Conservation (phyloP, 169 alveolate genomes). For the Plasmodium vivax region DNA sequence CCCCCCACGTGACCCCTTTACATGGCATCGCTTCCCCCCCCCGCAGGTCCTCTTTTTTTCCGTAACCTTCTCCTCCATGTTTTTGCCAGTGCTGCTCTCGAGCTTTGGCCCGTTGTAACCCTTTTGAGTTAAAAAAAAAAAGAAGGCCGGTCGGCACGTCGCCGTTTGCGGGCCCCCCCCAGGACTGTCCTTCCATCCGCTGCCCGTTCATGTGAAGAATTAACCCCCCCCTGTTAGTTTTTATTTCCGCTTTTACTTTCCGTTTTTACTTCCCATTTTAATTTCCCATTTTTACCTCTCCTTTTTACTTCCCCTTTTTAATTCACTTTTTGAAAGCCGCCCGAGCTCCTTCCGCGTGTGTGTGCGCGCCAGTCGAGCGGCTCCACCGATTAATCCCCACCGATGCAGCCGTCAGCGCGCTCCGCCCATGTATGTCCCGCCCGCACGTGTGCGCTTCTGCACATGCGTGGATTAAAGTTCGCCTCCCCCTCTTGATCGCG, state of each 20-base stretch:
- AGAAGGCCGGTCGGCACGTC: background rate
- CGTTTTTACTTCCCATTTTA: background rate
- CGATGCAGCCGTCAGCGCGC: background rate
- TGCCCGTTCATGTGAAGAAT: background rate
- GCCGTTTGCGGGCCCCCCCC: background rate
- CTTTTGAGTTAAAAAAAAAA: constrained; percentile 3
- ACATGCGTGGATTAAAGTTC: background rate
- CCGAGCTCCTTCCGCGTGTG: background rate
- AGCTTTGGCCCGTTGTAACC: constrained; percentile 36
- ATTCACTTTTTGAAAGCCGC: background rate
- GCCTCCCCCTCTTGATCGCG: background rate
- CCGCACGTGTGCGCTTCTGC: background rate
- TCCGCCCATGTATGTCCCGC: background rate
- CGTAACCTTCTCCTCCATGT: constrained; percentile 26
- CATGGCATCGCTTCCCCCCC: background rate
- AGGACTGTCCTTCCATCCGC: background rate
- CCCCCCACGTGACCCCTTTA: background rate
- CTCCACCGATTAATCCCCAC: background rate
- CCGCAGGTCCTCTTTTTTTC: constrained; percentile 50
- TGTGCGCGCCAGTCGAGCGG: background rate
- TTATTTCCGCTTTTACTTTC: background rate
- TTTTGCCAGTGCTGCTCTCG: constrained; percentile 58
- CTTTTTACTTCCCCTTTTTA: background rate
- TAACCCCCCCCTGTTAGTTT: background rate
- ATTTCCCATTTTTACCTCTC: no score